Evolutionary conservation across 2,329 filamentous ascomycete genomes (phyloP).

Genomic region (Nothomitra cinnamomea): DNA sequence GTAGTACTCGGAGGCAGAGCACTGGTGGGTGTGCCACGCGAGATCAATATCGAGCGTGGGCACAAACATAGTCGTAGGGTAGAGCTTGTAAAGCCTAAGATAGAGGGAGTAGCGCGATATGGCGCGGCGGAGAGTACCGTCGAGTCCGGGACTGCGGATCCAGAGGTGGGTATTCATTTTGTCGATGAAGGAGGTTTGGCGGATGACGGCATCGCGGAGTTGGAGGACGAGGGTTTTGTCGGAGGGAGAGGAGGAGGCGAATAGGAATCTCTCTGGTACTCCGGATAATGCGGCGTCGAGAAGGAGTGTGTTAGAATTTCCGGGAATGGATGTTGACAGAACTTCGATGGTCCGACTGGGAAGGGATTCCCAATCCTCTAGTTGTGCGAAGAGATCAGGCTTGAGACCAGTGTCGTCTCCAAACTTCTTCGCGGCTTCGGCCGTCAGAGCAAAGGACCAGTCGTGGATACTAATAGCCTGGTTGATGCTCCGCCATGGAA

Average conservation of each 20-base stretch:
- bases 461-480: background rate
- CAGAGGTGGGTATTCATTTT: conserved; percentile 26
- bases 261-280: background rate
- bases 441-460: conserved; percentile 6
- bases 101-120: conserved; percentile 24
- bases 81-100: conserved; percentile 18
- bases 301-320: background rate
- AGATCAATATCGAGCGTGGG: conserved; percentile 28
- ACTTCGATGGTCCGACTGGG: background rate
- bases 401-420: conserved; percentile 7
- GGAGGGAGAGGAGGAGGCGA: conserved; percentile 2
- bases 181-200: conserved; percentile 23
- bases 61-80: conserved; percentile 19
- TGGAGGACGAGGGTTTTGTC: conserved; percentile 4
- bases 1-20: conserved; percentile 17
- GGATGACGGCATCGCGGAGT: conserved; percentile 19
- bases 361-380: background rate
- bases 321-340: background rate
- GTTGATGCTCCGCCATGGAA: conserved; percentile 10
- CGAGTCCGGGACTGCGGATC: conserved; percentile 22
- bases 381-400: conserved; percentile 7
- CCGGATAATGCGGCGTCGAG: conserved; percentile 1
- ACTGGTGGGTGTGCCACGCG: conserved; percentile 29
- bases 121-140: conserved; percentile 21
- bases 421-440: background rate